Evolutionary conservation across 1,284 basidiomycete genomes (phyloP).

Genomic region (Boletus hoseneyae): DNA sequence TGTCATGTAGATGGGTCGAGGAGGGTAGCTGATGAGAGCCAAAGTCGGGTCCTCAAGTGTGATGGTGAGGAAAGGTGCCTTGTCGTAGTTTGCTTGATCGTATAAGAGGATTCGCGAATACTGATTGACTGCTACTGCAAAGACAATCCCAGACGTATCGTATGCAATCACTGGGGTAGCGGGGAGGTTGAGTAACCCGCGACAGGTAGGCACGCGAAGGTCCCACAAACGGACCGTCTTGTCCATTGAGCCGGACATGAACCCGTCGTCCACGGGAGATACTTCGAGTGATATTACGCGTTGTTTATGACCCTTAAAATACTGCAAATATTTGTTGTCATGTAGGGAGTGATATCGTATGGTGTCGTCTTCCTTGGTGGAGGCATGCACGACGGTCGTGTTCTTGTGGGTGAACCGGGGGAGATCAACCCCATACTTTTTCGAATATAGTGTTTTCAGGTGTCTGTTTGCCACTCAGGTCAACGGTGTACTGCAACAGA

Average conservation of each 20-base stretch:
- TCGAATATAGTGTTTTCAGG: conserved; percentile 79
- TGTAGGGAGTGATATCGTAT: conserved; percentile 94
- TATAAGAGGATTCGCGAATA: conserved; percentile 86
- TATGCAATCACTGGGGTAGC: conserved; percentile 85
- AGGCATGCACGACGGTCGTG: conserved; percentile 84
- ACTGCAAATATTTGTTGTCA: conserved; percentile 94
- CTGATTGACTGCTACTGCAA: conserved; percentile 88
- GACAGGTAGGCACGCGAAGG: conserved; percentile 73
- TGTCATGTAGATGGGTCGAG: conserved; percentile 88
- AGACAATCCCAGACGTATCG: conserved; percentile 86
- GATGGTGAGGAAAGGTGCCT: conserved; percentile 84
- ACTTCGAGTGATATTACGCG: conserved; percentile 89
- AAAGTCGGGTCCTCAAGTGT: conserved; percentile 80
- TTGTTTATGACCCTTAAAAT: conserved; percentile 93
- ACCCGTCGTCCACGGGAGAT: conserved; percentile 91
- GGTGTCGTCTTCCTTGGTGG: conserved; percentile 93
- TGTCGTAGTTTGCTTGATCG: conserved; percentile 86
- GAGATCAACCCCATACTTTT: conserved; percentile 95
- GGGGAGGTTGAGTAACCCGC: conserved; percentile 68
- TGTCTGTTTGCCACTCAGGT: conserved; percentile 43
- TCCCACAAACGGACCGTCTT: conserved; percentile 98
- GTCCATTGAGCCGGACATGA: conserved; percentile 92
- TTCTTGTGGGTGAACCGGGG: conserved; percentile 93
- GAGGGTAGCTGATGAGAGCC: conserved; percentile 70
- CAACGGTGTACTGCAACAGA: conserved; percentile 26